phyloP scores from a whole-genome alignment of 169 alveolate species.

The Eimeria sp. region DNA sequence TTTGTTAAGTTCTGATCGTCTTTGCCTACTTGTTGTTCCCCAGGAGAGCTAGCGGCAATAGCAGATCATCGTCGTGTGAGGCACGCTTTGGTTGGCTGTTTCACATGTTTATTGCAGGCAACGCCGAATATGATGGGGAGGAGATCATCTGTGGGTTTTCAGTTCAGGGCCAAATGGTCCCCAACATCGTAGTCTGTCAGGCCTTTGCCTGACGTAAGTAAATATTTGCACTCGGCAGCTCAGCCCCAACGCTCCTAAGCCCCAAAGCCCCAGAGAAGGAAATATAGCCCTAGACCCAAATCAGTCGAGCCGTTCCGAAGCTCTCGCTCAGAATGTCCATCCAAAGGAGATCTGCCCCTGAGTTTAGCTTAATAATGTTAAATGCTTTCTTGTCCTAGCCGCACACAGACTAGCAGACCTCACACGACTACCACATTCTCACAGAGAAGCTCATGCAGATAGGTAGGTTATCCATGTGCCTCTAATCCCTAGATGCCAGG shows the following conservation, averaged over 20 bases:
- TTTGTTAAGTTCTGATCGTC: too few relatives aligned
- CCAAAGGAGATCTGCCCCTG: not conserved
- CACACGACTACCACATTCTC: not conserved
- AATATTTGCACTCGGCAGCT: not conserved
- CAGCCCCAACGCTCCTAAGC: not conserved
- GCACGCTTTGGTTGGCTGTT: too few relatives aligned
- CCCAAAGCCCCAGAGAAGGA: constrained; percentile 25
- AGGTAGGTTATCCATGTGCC: not conserved
- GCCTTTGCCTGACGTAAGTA: not conserved
- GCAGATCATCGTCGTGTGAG: too few relatives aligned
- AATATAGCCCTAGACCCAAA: not conserved
- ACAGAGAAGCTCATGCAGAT: not conserved
- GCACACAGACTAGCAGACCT: not conserved
- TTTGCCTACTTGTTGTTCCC: too few relatives aligned
- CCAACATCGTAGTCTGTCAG: not conserved
- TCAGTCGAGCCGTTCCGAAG: not conserved
- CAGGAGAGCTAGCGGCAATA: not conserved
- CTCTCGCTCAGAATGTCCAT: not conserved
- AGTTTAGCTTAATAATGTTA: not conserved
- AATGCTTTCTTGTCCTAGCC: not conserved
- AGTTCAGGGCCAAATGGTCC: not conserved
- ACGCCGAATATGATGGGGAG: not conserved
- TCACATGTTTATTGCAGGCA: too few relatives aligned
- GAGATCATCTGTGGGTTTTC: too few relatives aligned
- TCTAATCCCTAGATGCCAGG: not conserved